Evolutionary conservation across 2,329 filamentous ascomycete species (phyloP), one percentile per base, ranked within the genome.

Genomic region (Daldinia eschscholtzii): DNA sequence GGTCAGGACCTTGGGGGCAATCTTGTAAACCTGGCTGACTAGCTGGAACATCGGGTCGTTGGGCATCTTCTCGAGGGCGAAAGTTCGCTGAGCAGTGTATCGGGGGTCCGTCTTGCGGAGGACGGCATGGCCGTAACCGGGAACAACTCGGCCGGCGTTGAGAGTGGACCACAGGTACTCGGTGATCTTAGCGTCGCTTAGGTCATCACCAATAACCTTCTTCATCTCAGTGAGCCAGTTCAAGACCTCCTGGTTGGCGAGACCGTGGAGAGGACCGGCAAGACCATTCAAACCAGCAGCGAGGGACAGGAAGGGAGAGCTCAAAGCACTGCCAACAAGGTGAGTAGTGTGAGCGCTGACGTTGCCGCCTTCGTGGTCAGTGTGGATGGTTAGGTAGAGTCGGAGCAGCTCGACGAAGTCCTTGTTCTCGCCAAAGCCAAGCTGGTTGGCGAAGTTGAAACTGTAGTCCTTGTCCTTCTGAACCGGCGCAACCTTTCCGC

Each of bases 1-100:
- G 75, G 96, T 99, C 82, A 99, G 88, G 78, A 99, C 96, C 79
- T 92, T 92, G 74, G 96, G 96, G 73, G 96, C 96, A 79, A 99
- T 98, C 93, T 99, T 99, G 93, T 98, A 99, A 77, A 99, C 96
- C 88, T 99, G 96, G 89, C 93, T 97, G 86, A 99, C 96, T 76
- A 99, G 93, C 90, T 99, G 94, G 93, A 98, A 99, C 94, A 99
- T 97, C 79, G 95, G 94, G 89, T 98, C 96, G 79, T 97, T 89
- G 80, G 95, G 93, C 82, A 98, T 91, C 83, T 98, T 93, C 87
- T 93, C 81, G 76, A 94, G 93, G 72, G 95, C 96, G 78, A 99
- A 99, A 82, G 94, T 92, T 87, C 96, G 94, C 90, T 99, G 96
- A 75, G 94, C 97, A 81, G 93, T 93, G 89, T 99, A 99, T 81